Conservation (phyloP, 1,284 basidiomycete genomes). For the Heterobasidion occidentale region DNA sequence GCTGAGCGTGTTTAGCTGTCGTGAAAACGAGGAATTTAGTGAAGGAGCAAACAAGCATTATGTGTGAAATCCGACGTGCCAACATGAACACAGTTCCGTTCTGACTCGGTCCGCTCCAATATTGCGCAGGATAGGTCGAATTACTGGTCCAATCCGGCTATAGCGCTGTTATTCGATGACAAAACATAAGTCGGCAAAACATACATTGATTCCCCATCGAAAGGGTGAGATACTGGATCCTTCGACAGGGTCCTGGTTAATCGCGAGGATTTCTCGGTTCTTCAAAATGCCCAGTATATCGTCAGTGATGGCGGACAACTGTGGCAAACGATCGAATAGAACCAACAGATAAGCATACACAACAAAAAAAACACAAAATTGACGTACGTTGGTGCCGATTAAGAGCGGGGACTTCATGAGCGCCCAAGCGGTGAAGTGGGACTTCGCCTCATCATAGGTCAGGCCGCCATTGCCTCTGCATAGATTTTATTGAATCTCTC, state of each 20-base stretch:
- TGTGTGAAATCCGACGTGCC: constrained; percentile 15
- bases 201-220: constrained; percentile 40
- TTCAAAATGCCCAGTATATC: constrained; percentile 27
- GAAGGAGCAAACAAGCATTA: not conserved
- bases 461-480: constrained; percentile 47
- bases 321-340: not conserved
- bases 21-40: not conserved
- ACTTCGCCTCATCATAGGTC: constrained; percentile 51
- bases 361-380: not conserved
- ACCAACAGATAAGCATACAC: constrained; percentile 9
- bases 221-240: constrained; percentile 35
- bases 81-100: constrained; percentile 40
- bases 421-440: constrained; percentile 61
- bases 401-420: constrained; percentile 53
- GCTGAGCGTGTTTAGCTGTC: constrained; percentile 35
- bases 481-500: not conserved
- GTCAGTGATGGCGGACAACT: constrained; percentile 28
- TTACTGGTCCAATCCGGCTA: constrained; percentile 44
- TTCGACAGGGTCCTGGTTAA: constrained; percentile 36
- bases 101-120: constrained; percentile 42
- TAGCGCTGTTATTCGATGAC: not conserved
- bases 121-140: constrained; percentile 38
- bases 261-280: constrained; percentile 33
- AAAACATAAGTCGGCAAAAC: constrained; percentile 9
- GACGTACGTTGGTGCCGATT: constrained; percentile 32